Conservation (phyloP, 2,329 filamentous ascomycete species). For the Diaporthe sp. region DNA sequence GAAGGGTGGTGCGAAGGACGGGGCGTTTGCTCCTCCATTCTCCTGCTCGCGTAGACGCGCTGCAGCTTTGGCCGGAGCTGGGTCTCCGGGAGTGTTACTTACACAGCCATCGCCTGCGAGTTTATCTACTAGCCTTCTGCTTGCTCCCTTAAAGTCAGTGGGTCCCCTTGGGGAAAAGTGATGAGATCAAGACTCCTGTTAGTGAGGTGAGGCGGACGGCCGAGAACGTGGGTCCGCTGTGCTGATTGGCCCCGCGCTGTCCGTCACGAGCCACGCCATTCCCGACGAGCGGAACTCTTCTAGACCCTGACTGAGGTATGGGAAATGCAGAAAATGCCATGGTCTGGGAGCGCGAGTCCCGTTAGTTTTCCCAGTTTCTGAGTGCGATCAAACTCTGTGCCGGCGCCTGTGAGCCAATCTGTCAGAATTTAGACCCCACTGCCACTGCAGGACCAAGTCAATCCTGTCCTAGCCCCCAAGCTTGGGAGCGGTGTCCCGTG, state of each 20-base stretch:
- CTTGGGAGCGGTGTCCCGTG: slow-evolving; percentile 14
- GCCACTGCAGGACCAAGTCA: slow-evolving; percentile 9
- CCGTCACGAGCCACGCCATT: slow-evolving; percentile 26
- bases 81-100: background rate
- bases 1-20: background rate
- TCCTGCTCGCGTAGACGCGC: background rate
- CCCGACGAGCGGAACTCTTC: slow-evolving; percentile 22
- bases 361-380: slow-evolving; percentile 3
- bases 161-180: background rate
- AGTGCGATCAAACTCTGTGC: slow-evolving; percentile 3
- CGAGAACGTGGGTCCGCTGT: slow-evolving; percentile 2
- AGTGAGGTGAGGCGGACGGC: slow-evolving; percentile 24
- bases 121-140: slow-evolving; percentile 9
- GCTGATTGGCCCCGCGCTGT: slow-evolving; percentile 22
- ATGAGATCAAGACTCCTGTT: slow-evolving; percentile 29
- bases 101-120: background rate
- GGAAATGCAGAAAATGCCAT: slow-evolving; percentile 19
- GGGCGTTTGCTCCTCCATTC: background rate
- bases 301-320: slow-evolving; percentile 21
- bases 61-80: background rate
- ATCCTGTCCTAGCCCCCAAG: background rate
- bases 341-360: background rate
- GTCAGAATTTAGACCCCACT: slow-evolving; percentile 21
- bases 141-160: background rate
- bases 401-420: slow-evolving; percentile 14